Conservation (phyloP, 2,329 filamentous ascomycete genomes). For the Aciculosporium take region DNA sequence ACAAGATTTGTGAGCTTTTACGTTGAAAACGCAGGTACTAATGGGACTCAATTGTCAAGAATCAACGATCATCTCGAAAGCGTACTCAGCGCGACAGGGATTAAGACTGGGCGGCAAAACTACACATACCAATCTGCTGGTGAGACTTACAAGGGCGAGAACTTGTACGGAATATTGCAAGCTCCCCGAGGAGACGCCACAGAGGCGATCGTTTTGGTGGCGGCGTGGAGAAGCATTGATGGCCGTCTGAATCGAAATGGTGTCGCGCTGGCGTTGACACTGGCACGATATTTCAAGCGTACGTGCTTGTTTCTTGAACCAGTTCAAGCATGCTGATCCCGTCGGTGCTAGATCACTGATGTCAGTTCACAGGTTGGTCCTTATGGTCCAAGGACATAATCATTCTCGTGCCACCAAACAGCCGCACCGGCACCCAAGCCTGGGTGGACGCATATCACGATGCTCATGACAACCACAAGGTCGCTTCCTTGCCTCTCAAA, state of each 20-base stretch:
- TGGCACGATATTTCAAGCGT: constrained; percentile 91
- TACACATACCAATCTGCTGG: constrained; percentile 77
- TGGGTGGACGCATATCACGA: constrained; percentile 98
- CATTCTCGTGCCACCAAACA: constrained; percentile 77
- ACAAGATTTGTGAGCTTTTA: too few relatives aligned
- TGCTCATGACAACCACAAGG: constrained; percentile 55
- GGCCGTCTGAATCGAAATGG: constrained; percentile 72
- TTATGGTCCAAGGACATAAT: constrained; percentile 99
- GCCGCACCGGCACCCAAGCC: constrained; percentile 77
- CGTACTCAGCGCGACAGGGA: constrained; percentile 62
- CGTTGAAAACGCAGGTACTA: too few relatives aligned
- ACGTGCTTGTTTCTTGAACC: constrained; percentile 10
- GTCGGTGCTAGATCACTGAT: constrained; percentile 9
- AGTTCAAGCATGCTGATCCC: neutral
- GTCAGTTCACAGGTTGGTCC: constrained; percentile 56
- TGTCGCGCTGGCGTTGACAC: constrained; percentile 68
- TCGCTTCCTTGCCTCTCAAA: constrained; percentile 72
- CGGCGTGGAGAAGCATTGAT: constrained; percentile 73
- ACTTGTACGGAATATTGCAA: constrained; percentile 85
- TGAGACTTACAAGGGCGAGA: constrained; percentile 62
- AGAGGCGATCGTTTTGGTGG: constrained; percentile 86
- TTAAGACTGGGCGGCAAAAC: constrained; percentile 79
- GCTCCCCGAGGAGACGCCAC: constrained; percentile 92
- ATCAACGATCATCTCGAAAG: constrained; percentile 58
- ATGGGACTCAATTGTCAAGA: constrained; percentile 20